Evolutionary conservation across 2,329 filamentous ascomycete genomes (phyloP).

Genomic region (Colletotrichum gloeosporioides): DNA sequence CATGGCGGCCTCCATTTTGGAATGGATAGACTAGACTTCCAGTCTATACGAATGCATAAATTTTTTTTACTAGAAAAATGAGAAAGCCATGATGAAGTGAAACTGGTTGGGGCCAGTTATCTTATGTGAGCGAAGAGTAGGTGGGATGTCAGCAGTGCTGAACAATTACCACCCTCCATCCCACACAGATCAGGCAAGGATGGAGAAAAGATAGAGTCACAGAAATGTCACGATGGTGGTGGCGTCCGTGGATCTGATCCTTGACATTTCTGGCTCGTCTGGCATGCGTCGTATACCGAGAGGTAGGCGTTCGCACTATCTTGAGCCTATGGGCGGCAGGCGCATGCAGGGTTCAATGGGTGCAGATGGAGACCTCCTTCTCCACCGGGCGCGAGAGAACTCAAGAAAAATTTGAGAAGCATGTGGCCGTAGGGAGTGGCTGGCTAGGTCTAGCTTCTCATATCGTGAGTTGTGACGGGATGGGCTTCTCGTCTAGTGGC

Average conservation of each 20-base stretch:
- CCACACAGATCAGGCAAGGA: not conserved
- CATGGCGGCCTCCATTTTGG: constrained; percentile 38
- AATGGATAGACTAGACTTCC: not conserved
- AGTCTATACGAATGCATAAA: not conserved
- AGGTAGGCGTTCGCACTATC: not conserved
- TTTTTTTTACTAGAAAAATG: not conserved
- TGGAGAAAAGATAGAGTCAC: not conserved
- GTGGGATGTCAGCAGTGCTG: not conserved
- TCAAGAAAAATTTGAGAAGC: not conserved
- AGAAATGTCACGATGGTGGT: not conserved
- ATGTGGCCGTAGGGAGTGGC: not conserved
- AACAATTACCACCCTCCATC: not conserved
- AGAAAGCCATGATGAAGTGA: not conserved
- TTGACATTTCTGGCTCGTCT: not conserved
- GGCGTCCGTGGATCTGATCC: not conserved
- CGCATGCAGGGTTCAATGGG: not conserved
- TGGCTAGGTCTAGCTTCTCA: not conserved
- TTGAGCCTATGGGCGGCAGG: not conserved
- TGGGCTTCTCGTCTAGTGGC: not conserved
- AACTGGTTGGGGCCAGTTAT: not conserved
- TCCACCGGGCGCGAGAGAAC: not conserved
- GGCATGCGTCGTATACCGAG: not conserved
- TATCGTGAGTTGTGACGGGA: not conserved
- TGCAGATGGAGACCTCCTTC: not conserved
- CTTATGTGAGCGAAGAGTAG: not conserved